Percentiles rank a stretch among this genome's conserved stretches.
phyloP scores from a whole-genome alignment of 2,329 filamentous ascomycete genomes.

The Plenodomus lindquistii region DNA sequence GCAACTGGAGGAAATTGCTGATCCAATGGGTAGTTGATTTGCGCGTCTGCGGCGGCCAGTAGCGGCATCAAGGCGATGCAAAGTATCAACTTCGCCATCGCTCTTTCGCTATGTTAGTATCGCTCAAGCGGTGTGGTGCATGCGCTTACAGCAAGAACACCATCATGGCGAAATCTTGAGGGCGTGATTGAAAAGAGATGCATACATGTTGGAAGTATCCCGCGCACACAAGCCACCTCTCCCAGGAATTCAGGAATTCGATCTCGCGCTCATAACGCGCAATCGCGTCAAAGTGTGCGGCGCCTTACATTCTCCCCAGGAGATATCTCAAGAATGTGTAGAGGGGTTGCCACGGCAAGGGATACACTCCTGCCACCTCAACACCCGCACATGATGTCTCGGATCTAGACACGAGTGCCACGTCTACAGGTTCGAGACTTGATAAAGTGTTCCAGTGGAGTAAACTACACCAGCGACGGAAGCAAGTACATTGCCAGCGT shows the following conservation, averaged over 20 bases:
- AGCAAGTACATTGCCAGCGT: background rate
- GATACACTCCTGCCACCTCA: slow-evolving; percentile 16
- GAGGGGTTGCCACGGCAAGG: slow-evolving; percentile 36
- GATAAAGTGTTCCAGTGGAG: background rate
- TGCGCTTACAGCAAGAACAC: slow-evolving; percentile 19
- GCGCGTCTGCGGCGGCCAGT: slow-evolving; percentile 34
- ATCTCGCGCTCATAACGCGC: slow-evolving; percentile 31
- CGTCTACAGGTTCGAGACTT: background rate
- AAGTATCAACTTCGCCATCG: slow-evolving; percentile 20
- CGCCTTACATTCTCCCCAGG: slow-evolving; percentile 27
- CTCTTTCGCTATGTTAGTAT: slow-evolving; percentile 15
- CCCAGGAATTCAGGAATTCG: slow-evolving; percentile 32
- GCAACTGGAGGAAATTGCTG: slow-evolving; percentile 82
- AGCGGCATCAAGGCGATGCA: slow-evolving; percentile 19
- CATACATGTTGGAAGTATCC: slow-evolving; percentile 24
- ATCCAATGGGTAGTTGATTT: slow-evolving; percentile 73
- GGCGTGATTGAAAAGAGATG: slow-evolving; percentile 15
- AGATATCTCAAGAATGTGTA: slow-evolving; percentile 33
- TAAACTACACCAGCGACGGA: background rate
- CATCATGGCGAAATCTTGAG: slow-evolving; percentile 19
- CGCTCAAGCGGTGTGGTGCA: background rate
- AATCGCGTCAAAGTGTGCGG: slow-evolving; percentile 19
- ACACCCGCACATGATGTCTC: background rate
- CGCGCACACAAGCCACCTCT: slow-evolving; percentile 35
- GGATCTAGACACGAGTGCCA: background rate